phyloP scores from a whole-genome alignment of 768 basidiomycete genomes.

The Cystofilobasidium macerans region DNA sequence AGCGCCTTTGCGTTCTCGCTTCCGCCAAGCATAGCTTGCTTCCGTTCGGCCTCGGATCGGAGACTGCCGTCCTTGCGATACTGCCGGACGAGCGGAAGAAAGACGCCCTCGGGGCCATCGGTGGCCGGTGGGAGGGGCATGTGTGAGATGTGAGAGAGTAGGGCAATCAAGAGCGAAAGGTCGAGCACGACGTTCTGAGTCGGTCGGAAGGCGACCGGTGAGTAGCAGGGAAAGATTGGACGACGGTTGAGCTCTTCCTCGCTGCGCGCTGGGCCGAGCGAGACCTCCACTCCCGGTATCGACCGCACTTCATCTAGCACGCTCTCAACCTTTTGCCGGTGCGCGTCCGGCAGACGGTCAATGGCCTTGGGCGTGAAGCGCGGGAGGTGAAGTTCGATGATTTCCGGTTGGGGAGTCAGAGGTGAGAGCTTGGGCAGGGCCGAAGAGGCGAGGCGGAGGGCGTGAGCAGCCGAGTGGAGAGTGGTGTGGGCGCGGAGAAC shows the following conservation, averaged over 20 bases:
- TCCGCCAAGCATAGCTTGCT: slow-evolving; percentile 24
- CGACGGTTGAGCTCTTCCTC: neutral
- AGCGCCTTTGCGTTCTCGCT: slow-evolving; percentile 58
- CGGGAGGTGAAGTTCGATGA: slow-evolving; percentile 52
- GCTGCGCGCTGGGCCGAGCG: slow-evolving; percentile 40
- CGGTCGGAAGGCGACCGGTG: slow-evolving; percentile 36
- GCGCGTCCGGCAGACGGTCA: slow-evolving; percentile 19
- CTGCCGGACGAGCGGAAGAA: slow-evolving; percentile 42
- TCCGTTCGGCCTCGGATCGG: slow-evolving; percentile 4
- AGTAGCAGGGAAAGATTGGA: neutral
- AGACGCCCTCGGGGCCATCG: slow-evolving; percentile 54
- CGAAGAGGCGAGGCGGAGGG: slow-evolving; percentile 53
- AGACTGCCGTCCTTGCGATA: slow-evolving; percentile 22
- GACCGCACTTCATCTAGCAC: slow-evolving; percentile 50
- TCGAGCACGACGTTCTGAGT: slow-evolving; percentile 64
- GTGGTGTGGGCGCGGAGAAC: slow-evolving; percentile 50
- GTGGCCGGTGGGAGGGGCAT: slow-evolving; percentile 50
- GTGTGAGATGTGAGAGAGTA: slow-evolving; percentile 73
- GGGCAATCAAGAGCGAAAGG: slow-evolving; percentile 69
- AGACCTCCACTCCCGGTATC: slow-evolving; percentile 53
- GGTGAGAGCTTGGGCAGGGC: slow-evolving; percentile 32
- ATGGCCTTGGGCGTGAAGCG: slow-evolving; percentile 42
- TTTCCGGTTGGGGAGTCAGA: too few species aligned
- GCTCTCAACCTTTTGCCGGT: slow-evolving; percentile 38
- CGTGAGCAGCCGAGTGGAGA: slow-evolving; percentile 60